A percentile compares a stretch with the other conserved stretches of the same genome.
phyloP scores from a whole-genome alignment of 1,284 basidiomycete genomes.

The Fomitopsis palustris region DNA sequence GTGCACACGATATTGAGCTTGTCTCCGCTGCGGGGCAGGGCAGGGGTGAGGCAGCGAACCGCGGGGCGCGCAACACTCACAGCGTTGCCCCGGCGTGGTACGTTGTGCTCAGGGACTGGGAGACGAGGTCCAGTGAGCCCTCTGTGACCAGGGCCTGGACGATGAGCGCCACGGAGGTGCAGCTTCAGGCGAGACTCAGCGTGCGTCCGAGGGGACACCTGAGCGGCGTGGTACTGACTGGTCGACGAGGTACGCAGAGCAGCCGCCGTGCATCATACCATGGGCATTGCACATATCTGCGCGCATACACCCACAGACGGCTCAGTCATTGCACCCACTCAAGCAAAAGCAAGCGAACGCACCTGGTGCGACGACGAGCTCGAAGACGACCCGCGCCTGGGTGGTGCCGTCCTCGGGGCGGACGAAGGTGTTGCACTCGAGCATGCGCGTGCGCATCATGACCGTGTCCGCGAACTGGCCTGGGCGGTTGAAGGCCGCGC shows the following conservation, averaged over 20 bases:
- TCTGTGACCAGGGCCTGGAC: constrained; percentile 38
- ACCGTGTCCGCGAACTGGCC: not conserved
- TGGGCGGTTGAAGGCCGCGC: not conserved
- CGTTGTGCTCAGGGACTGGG: constrained; percentile 46
- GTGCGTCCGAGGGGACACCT: not conserved
- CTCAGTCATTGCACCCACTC: not conserved
- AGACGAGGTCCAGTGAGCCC: constrained; percentile 34
- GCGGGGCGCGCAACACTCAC: constrained; percentile 19
- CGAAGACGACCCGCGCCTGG: constrained; percentile 16
- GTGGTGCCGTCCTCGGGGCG: constrained; percentile 15
- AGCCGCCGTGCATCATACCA: constrained; percentile 21
- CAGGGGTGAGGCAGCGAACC: not conserved
- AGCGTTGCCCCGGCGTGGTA: constrained; percentile 42
- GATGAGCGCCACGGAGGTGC: constrained; percentile 36
- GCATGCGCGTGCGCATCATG: not conserved
- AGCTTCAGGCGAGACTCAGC: constrained; percentile 26
- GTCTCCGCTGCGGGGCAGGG: not conserved
- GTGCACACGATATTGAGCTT: not conserved
- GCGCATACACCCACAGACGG: not conserved
- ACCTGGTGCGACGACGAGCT: not conserved
- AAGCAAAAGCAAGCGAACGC: not conserved
- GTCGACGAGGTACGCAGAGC: constrained; percentile 19
- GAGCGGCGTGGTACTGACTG: constrained; percentile 8
- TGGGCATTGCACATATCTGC: constrained; percentile 23
- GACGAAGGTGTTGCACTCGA: not conserved